Percentiles rank a stretch among this genome's conserved stretches.
Evolutionary conservation across 192 early-diverging fungal genomes (phyloP).

Genomic region (Backusella luteola): DNA sequence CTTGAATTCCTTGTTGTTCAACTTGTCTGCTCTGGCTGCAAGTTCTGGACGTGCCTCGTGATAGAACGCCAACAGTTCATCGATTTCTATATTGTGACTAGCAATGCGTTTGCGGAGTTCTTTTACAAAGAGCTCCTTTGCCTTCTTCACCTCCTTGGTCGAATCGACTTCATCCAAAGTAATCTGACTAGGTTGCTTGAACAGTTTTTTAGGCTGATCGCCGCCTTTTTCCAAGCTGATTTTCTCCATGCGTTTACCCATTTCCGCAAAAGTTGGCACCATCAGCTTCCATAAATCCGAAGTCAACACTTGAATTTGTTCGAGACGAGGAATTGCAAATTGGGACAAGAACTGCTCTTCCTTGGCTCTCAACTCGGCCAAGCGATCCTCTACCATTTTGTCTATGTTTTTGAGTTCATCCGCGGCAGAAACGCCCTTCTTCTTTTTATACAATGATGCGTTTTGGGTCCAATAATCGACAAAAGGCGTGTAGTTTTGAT

Average conservation of each 20-base stretch:
- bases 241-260: neutral
- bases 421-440: neutral
- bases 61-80: constrained; percentile 2
- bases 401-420: constrained; percentile 9
- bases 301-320: neutral
- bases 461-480: constrained; percentile 48
- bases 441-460: neutral
- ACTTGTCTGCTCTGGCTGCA: constrained; percentile 53
- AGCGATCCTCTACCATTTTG: neutral
- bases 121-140: constrained; percentile 29
- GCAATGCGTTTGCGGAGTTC: constrained; percentile 44
- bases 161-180: constrained; percentile 17
- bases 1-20: constrained; percentile 67
- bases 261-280: neutral
- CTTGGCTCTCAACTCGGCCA: neutral
- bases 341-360: neutral
- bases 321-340: neutral
- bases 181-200: neutral
- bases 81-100: constrained; percentile 40
- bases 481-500: constrained; percentile 37
- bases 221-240: neutral
- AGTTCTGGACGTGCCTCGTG: neutral
- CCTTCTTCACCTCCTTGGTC: constrained; percentile 14
- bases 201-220: neutral
- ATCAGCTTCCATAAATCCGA: neutral